Conservation (phyloP, 106 monocot species). For the Phalaenopsis equestris region DNA sequence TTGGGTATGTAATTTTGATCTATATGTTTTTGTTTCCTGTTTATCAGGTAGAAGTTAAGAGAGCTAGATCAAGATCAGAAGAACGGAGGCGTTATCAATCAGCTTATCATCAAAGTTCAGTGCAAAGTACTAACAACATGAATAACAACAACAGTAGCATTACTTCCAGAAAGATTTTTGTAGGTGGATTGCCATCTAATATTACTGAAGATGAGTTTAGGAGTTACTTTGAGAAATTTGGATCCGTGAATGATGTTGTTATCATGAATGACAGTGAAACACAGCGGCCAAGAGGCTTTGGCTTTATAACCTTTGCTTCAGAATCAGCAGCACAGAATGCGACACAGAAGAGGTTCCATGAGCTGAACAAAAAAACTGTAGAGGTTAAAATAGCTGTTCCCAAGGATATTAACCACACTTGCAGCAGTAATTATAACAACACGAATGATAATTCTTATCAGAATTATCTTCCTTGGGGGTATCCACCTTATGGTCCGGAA, state of each 20-base stretch:
- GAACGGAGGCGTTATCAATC: constrained; percentile 2
- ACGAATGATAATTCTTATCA: constrained; percentile 6
- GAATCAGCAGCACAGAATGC: constrained; percentile 40
- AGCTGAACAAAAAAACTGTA: constrained; percentile 53
- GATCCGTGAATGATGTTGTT: constrained; percentile 41
- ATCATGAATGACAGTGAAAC: constrained; percentile 55
- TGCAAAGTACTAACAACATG: not conserved
- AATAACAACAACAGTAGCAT: not conserved
- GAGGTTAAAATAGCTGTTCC: constrained; percentile 86
- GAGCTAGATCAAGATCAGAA: constrained; percentile 35
- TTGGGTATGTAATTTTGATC: not conserved
- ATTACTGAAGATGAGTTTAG: constrained; percentile 36
- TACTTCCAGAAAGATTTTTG: constrained; percentile 59
- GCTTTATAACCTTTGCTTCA: constrained; percentile 62
- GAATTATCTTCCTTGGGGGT: constrained; percentile 15
- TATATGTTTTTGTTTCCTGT: not conserved
- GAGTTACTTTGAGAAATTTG: constrained; percentile 49
- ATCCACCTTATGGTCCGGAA: constrained; percentile 19
- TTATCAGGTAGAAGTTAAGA: constrained; percentile 58
- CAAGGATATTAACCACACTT: constrained; percentile 23
- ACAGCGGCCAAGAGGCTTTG: constrained; percentile 58
- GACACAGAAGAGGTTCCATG: constrained; percentile 39
- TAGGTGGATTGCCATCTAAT: constrained; percentile 55
- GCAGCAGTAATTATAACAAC: constrained; percentile 10
- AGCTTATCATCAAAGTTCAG: not conserved